These are phyloP conservation scores for Kodamaea alishanica DNA, from an alignment of 1,139 yeast genomes.

Conservation along the genomic window DNA sequence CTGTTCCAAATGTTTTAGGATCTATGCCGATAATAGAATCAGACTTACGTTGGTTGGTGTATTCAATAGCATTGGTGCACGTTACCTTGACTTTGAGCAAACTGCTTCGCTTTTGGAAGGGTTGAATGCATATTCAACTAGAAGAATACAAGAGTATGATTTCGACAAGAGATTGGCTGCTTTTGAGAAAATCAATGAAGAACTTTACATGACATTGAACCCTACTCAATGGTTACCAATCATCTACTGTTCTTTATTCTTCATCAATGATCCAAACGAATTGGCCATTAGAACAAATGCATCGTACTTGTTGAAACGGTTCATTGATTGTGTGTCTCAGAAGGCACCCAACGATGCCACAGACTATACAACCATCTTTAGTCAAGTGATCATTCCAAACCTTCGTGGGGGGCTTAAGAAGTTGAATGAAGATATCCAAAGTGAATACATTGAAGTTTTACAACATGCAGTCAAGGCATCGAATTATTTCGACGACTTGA, in stretches of 20 bases:
- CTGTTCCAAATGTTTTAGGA: conserved; percentile 57
- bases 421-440: conserved; percentile 57
- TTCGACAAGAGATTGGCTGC: conserved; percentile 72
- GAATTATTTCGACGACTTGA: conserved; percentile 50
- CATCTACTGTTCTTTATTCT: conserved; percentile 62
- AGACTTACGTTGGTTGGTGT: conserved; percentile 60
- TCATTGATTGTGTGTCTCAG: conserved; percentile 54
- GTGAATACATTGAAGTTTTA: conserved; percentile 65
- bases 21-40: conserved; percentile 55
- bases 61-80: conserved; percentile 56
- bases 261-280: conserved; percentile 76
- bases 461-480: conserved; percentile 57
- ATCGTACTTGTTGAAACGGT: conserved; percentile 58
- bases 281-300: conserved; percentile 80
- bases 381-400: conserved; percentile 59
- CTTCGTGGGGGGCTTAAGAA: conserved; percentile 68
- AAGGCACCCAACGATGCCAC: conserved; percentile 31
- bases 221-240: conserved; percentile 78
- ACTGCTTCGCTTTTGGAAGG: conserved; percentile 55
- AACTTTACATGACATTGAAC: conserved; percentile 38
- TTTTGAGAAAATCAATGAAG: conserved; percentile 62
- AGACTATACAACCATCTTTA: conserved; percentile 44
- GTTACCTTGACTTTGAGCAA: conserved; percentile 40
- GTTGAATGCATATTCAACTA: conserved; percentile 64
- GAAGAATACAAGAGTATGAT: conserved; percentile 71